Evolutionary conservation across 192 early-diverging fungal species (phyloP), one percentile per base, ranked within the genome.

Genomic region (Coemansia sp.): DNA sequence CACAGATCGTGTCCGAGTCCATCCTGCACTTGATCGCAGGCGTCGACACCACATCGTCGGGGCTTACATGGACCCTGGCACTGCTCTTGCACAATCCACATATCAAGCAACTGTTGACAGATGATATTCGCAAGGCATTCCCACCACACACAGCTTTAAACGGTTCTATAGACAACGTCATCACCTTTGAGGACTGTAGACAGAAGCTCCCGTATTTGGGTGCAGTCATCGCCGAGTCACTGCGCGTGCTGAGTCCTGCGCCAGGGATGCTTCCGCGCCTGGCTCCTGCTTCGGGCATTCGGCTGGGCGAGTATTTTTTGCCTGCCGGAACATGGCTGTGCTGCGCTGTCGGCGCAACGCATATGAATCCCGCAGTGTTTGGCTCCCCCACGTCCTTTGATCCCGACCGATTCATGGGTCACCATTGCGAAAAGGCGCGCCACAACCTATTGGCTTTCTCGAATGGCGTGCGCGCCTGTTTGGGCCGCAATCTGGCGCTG

Each of bases 401-500:
- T n/a, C 83, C 83, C 2, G 79, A 81, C 9, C 61, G 83, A 42
- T 84, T 84, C 29, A 15, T 84, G 48, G 46, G 23, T 18, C 37
- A 46, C 0, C 40, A 33, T 1, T 18, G 34, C 2, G 61, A 67
- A 28, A 57, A 30, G 10, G 31, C 28, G 15, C 21, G 33, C 21
- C 61, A 63, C 5, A 75, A 68, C 49, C 20, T 77, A 68, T 12
- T 85, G 49, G 68, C 80, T 20, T 86, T 86, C 52, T 79, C 85
- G 0, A 74, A 64, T 4, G 85, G 85, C n/a, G 76, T 78, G 28
- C 80, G 84, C 5, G 73, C 81, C 4, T 86, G 85, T 18, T 43
- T 84, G 40, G 83, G 83, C 20, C 66, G 74, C 21, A 77, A 81
- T 61, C 58, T 86, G 70, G 85, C 85, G 8, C 58, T 77, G 6